These are phyloP conservation scores for Dictyostelium purpureum DNA, from an alignment of 78 protist genomes.

Conservation along the genomic window DNA sequence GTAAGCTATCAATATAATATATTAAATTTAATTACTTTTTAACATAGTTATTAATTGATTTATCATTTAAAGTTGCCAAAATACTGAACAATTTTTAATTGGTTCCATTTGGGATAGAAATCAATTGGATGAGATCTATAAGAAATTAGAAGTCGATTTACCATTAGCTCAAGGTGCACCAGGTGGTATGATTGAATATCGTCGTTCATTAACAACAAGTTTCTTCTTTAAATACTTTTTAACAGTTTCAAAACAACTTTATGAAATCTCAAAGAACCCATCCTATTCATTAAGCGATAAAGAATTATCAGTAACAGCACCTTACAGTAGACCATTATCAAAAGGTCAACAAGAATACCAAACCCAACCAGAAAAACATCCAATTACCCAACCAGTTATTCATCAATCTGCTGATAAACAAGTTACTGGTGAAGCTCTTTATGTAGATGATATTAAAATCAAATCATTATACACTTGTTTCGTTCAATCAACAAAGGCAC, in stretches of 20 bases:
- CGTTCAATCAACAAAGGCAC: constrained; percentile 75
- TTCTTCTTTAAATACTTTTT: constrained; percentile 91
- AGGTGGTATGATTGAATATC: constrained; percentile 93
- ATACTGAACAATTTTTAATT: background rate
- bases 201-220: constrained; percentile 80
- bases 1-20: background rate
- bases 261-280: background rate
- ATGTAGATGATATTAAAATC: constrained; percentile 81
- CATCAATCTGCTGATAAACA: constrained; percentile 83
- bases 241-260: background rate
- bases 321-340: background rate
- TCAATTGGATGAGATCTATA: background rate
- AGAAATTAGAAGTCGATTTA: constrained; percentile 17
- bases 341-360: constrained; percentile 56
- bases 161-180: constrained; percentile 78
- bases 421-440: constrained; percentile 89
- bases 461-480: constrained; percentile 75
- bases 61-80: background rate
- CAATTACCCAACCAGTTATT: constrained; percentile 36
- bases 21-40: background rate
- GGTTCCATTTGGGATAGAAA: constrained; percentile 24
- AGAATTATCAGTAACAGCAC: constrained; percentile 3
- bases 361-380: constrained; percentile 16
- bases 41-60: background rate
- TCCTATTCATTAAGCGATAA: background rate